Base-by-base conservation (phyloP, 768 basidiomycete species). In the Clitopilus hobsonii region DNA sequence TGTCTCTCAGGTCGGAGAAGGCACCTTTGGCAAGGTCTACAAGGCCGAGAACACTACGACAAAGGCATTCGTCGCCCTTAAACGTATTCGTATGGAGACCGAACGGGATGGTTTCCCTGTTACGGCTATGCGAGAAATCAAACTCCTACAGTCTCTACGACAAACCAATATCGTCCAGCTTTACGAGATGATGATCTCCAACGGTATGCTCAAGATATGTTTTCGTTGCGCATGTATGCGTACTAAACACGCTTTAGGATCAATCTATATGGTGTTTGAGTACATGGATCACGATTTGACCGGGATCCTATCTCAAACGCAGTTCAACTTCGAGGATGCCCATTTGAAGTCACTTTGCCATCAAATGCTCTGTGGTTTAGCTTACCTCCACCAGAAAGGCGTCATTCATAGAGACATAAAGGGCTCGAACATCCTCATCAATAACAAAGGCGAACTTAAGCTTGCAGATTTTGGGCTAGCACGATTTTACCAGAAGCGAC, bases 251-350 rank as follows among this genome's bases (percentile, higher is more conserved):
- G n/a, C n/a, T n/a, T n/a, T n/a, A n/a, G n/a, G n/a, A n/a, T n/a
- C n/a, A n/a, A 95, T 97, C 38, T 96, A 93, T 72, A 99, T 99
- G 97, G 96, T 99, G 32, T 94, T 98, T 64, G 95, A 98, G 69
- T 99, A 99, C 70, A 91, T 97, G 91, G 94, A 99, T 63, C 96
- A 98, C 67, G 97, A 99, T 67, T 76, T 99, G 53, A 98, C 95
- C 1, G 97, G 97, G 3, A 80, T 98, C 51, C 78, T 99, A 24
- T 91, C 93, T 2, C 95, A 98, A 72, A 89, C 83, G 0, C 88
- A 93, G 64, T 91, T 98, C 63, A 76, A 67, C 32, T 98, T 99
- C 67, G 80, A 83, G 0, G 81, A 85, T 20, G 92, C 90, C 20
- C 89, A 99, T 69, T 77, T 98, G 38, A 99, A 99, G 76, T 97